Conservation (phyloP, 1,139 yeast genomes). For the Yamadazyma dushanensis region DNA sequence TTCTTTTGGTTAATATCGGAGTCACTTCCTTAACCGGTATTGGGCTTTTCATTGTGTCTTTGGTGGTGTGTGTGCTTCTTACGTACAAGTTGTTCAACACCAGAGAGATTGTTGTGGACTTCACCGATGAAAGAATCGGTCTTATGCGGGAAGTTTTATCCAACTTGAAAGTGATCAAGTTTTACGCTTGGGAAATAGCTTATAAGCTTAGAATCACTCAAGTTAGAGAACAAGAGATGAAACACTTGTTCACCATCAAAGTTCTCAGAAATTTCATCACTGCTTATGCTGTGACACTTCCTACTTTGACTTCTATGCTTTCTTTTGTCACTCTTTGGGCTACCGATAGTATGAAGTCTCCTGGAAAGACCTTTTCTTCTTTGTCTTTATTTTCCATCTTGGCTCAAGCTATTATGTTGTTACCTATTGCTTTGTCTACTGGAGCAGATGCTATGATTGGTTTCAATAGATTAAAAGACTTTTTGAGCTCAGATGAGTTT, state of each 20-base stretch:
- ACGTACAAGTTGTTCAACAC: slow-evolving; percentile 36
- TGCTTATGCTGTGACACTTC: slow-evolving; percentile 48
- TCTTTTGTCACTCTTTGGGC: slow-evolving; percentile 49
- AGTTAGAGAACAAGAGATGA: slow-evolving; percentile 42
- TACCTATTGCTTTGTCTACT: slow-evolving; percentile 55
- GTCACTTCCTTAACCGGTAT: slow-evolving; percentile 45
- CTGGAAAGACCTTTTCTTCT: slow-evolving; percentile 52
- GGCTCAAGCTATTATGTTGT: slow-evolving; percentile 51
- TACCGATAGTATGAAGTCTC: slow-evolving; percentile 31
- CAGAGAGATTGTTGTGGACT: slow-evolving; percentile 41
- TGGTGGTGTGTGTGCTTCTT: slow-evolving; percentile 37
- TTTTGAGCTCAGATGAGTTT: slow-evolving; percentile 41
- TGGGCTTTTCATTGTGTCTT: slow-evolving; percentile 42
- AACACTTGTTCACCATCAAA: slow-evolving; percentile 41
- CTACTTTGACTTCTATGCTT: slow-evolving; percentile 41
- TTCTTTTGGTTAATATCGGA: slow-evolving; percentile 38
- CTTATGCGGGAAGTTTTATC: slow-evolving; percentile 46
- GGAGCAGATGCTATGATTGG: slow-evolving; percentile 58
- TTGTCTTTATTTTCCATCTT: slow-evolving; percentile 52
- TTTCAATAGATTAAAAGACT: slow-evolving; percentile 46
- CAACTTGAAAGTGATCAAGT: slow-evolving; percentile 45
- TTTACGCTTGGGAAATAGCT: slow-evolving; percentile 51
- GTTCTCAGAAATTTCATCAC: slow-evolving; percentile 46
- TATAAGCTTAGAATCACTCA: slow-evolving; percentile 37
- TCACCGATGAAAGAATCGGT: slow-evolving; percentile 43